A percentile compares a stretch with the other conserved stretches of the same genome.
These are phyloP conservation scores for Trichosporon ovoides DNA, from an alignment of 1,284 basidiomycete genomes.

Conservation along the genomic window DNA sequence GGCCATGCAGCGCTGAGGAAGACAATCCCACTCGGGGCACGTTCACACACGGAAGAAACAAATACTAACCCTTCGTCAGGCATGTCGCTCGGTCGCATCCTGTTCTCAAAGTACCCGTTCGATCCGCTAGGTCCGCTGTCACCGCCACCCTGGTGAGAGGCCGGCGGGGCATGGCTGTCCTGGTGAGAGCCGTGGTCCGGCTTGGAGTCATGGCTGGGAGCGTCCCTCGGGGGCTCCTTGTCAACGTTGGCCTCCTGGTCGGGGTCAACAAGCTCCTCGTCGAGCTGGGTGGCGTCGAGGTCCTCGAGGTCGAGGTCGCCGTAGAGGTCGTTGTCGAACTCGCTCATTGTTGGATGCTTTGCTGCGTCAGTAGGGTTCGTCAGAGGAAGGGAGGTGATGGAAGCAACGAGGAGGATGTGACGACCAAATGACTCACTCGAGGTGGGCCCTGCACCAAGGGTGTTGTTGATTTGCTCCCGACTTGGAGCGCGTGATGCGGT, in stretches of 20 bases:
- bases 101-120: slow-evolving; percentile 15
- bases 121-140: not conserved
- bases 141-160: not conserved
- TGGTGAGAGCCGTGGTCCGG: not conserved
- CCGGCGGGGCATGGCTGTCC: not conserved
- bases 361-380: not conserved
- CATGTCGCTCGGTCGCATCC: slow-evolving; percentile 84
- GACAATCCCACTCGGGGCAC: too few relatives aligned
- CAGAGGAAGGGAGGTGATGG: not conserved
- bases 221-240: too few relatives aligned
- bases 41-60: too few relatives aligned
- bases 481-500: not conserved
- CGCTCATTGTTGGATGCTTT: slow-evolving; percentile 33
- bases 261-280: slow-evolving; percentile 43
- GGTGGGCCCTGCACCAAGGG: too few relatives aligned
- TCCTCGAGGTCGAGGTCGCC: slow-evolving; percentile 42
- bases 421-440: too few relatives aligned
- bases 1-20: too few relatives aligned
- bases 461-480: too few relatives aligned
- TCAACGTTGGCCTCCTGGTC: slow-evolving; percentile 44
- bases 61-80: slow-evolving; percentile 95
- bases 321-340: slow-evolving; percentile 40
- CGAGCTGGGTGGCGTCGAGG: slow-evolving; percentile 32
- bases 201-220: not conserved
- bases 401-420: too few relatives aligned